Evolutionary conservation across 768 basidiomycete species (phyloP).

Genomic region (Suillus occidentalis): DNA sequence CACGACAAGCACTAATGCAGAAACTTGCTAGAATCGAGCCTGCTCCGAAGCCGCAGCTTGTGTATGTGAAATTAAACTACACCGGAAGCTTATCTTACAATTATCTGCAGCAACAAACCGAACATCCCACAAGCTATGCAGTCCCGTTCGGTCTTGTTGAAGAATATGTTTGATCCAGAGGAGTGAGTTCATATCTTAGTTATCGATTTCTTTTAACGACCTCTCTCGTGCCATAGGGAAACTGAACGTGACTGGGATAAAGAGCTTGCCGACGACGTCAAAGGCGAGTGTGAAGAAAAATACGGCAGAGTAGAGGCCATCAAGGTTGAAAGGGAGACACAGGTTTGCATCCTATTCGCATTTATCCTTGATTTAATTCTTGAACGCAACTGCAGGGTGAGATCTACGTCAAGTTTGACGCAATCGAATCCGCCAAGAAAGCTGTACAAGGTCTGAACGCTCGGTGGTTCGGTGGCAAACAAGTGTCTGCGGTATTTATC

Average conservation of each 20-base stretch:
- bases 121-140: conserved; percentile 84
- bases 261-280: conserved; percentile 95
- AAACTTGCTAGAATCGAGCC: conserved; percentile 97
- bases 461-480: conserved; percentile 95
- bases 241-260: conserved; percentile 96
- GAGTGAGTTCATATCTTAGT: conserved; percentile 56
- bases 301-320: conserved; percentile 87
- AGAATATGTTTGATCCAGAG: conserved; percentile 98
- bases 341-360: conserved; percentile 51
- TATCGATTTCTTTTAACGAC: conserved; percentile 2
- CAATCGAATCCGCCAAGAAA: conserved; percentile 75
- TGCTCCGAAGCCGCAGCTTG: conserved; percentile 55
- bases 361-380: conserved; percentile 2
- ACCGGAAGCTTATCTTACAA: conserved; percentile 16
- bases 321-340: conserved; percentile 91
- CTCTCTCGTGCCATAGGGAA: conserved; percentile 56
- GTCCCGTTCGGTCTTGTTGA: conserved; percentile 85
- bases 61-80: conserved; percentile 44
- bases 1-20: conserved; percentile 99
- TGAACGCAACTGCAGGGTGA: conserved; percentile 68
- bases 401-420: conserved; percentile 91
- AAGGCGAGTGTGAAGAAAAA: conserved; percentile 87
- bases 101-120: conserved; percentile 57
- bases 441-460: conserved; percentile 91
- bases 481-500: conserved; percentile 85